A percentile compares a stretch with the other conserved stretches of the same genome.
These are phyloP conservation scores for Pelargonium myrrhifolium DNA, from an alignment of 441 rosid genomes.

Conservation along the genomic window DNA sequence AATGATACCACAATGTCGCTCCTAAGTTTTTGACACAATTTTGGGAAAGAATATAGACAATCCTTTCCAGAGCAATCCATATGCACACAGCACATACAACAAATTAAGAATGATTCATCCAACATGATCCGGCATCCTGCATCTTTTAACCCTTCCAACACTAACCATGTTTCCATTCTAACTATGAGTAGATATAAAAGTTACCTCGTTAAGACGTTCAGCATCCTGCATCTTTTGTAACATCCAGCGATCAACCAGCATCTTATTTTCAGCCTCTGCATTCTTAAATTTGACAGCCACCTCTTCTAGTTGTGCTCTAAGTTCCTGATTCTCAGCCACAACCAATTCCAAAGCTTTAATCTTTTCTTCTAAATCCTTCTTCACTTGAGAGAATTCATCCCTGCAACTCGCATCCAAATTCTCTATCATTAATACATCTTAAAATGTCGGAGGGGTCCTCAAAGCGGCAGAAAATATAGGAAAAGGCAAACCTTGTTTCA, in stretches of 20 bases:
- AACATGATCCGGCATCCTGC: no score
- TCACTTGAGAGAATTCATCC: constrained; percentile 50
- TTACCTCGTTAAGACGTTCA: constrained; percentile 88
- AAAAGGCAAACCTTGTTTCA: constrained; percentile 41
- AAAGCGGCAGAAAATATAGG: not conserved
- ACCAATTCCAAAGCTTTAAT: constrained; percentile 53
- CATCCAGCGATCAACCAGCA: constrained; percentile 90
- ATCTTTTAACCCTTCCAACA: no score
- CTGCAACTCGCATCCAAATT: constrained; percentile 29
- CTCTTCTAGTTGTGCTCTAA: constrained; percentile 52
- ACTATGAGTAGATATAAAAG: not conserved
- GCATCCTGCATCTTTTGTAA: constrained; percentile 94
- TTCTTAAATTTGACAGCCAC: constrained; percentile 51
- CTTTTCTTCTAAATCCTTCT: constrained; percentile 57
- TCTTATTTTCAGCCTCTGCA: constrained; percentile 80
- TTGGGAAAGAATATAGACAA: no score
- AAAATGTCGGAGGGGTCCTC: constrained; percentile 6
- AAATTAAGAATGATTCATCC: no score
- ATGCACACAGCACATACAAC: no score
- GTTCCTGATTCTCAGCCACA: constrained; percentile 46
- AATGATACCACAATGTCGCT: no score
- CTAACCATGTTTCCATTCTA: constrained; percentile 7
- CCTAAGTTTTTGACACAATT: no score
- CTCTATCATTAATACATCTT: constrained; percentile 12
- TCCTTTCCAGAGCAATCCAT: no score